Percentiles rank a stretch among this genome's conserved stretches.
Evolutionary conservation across 1,284 basidiomycete species (phyloP).

Genomic region (Cryptococcus hybrid): DNA sequence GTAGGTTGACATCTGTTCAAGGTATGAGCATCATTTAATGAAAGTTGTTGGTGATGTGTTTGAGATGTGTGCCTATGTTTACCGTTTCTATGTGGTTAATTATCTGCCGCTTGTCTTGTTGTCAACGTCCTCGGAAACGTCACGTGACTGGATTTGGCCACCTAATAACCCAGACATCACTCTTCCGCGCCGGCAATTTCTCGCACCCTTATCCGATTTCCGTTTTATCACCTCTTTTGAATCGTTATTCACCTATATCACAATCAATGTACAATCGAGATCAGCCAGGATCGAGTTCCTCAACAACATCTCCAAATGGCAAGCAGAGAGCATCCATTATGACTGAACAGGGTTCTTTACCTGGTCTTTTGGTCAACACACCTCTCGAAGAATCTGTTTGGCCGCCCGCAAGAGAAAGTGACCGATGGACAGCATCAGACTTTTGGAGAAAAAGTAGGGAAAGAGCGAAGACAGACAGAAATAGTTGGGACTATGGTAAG

Average conservation of each 20-base stretch:
- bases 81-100: too few species aligned
- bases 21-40: not conserved
- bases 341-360: not conserved
- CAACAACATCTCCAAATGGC: slow-evolving; percentile 1
- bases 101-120: not conserved
- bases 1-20: slow-evolving; percentile 4
- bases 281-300: slow-evolving; percentile 1
- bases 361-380: slow-evolving; percentile 2
- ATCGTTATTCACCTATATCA: not conserved
- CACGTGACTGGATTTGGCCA: not conserved
- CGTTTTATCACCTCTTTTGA: not conserved
- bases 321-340: slow-evolving; percentile 5
- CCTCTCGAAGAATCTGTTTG: slow-evolving; percentile 12
- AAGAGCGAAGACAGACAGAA: slow-evolving; percentile 60
- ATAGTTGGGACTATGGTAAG: slow-evolving; percentile 65
- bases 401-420: slow-evolving; percentile 19
- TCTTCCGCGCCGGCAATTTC: slow-evolving; percentile 4
- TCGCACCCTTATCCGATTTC: slow-evolving; percentile 6
- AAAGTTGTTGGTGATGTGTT: not conserved
- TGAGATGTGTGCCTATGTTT: too few species aligned
- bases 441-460: slow-evolving; percentile 52
- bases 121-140: not conserved
- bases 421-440: slow-evolving; percentile 21
- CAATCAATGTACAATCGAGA: not conserved
- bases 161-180: not conserved